Evolutionary conservation across 2,329 filamentous ascomycete genomes (phyloP).

Genomic region (Teratosphaeria viscida): DNA sequence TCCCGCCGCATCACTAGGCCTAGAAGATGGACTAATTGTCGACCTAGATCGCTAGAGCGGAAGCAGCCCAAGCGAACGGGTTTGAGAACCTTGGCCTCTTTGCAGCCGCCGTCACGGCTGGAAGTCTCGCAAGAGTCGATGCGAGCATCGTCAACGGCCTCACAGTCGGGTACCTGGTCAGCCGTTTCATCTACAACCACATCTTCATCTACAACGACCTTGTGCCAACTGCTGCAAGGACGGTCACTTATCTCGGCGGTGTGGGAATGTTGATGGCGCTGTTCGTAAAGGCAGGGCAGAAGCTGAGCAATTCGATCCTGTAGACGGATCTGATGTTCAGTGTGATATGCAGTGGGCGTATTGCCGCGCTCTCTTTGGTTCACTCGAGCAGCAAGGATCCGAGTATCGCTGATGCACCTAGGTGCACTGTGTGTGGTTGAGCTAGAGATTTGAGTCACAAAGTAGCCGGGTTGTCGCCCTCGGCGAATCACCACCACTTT

Average conservation of each 20-base stretch:
- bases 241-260: constrained; percentile 13
- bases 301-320: constrained; percentile 7
- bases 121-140: constrained; percentile 26
- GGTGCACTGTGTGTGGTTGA: too few species aligned
- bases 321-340: neutral
- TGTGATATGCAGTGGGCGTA: neutral
- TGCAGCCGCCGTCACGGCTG: constrained; percentile 29
- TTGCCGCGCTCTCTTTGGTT: too few species aligned
- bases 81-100: constrained; percentile 33
- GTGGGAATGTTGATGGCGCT: constrained; percentile 15
- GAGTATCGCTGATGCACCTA: too few species aligned
- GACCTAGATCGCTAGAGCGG: constrained; percentile 24
- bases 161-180: constrained; percentile 18
- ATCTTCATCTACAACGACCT: constrained; percentile 19
- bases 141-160: constrained; percentile 17
- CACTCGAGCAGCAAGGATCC: too few species aligned
- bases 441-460: too few species aligned
- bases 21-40: neutral
- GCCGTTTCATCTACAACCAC: constrained; percentile 20
- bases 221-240: constrained; percentile 10
- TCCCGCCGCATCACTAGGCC: neutral
- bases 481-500: too few species aligned
- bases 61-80: constrained; percentile 29
- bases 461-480: too few species aligned
- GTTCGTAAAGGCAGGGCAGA: constrained; percentile 19